Evolutionary conservation across 129 eudicot species (phyloP).

Genomic region (Tanacetum coccineum): DNA sequence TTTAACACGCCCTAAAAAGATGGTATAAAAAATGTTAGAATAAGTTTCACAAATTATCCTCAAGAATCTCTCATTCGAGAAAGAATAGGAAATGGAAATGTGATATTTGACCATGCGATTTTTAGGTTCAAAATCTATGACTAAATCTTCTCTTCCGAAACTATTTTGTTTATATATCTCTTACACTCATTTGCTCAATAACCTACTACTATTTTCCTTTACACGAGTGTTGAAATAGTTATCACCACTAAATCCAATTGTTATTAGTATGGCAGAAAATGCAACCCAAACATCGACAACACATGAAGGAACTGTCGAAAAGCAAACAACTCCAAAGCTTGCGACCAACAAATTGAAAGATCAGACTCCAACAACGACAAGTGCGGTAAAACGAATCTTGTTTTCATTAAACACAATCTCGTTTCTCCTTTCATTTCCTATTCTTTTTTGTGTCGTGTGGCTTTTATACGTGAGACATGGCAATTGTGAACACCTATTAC

Average conservation of each 20-base stretch:
- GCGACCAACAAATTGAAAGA: not conserved
- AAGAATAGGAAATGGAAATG: slow-evolving; percentile 20
- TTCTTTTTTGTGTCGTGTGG: slow-evolving; percentile 41
- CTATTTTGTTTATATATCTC: not conserved
- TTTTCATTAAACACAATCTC: slow-evolving; percentile 28
- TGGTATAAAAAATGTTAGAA: not conserved
- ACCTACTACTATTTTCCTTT: not conserved
- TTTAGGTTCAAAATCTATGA: slow-evolving; percentile 16
- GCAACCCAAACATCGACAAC: slow-evolving; percentile 1
- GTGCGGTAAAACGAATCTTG: slow-evolving; percentile 14
- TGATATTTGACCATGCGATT: not conserved
- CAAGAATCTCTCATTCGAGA: slow-evolving; percentile 13
- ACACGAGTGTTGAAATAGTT: not conserved
- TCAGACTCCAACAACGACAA: slow-evolving; percentile 1
- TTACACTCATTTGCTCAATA: not conserved
- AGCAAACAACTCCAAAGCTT: not conserved
- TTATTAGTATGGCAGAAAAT: slow-evolving; percentile 20
- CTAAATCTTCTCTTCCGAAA: not conserved
- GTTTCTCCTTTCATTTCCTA: slow-evolving; percentile 44
- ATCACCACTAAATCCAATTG: not conserved
- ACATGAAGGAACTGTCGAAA: not conserved
- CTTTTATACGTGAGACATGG: slow-evolving; percentile 30
- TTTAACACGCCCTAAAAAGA: too few relatives aligned
- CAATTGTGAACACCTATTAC: slow-evolving; percentile 39
- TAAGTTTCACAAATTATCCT: slow-evolving; percentile 3